Evolutionary conservation across 139 green algal genomes (phyloP).

Genomic region (Nannochloris sp.): DNA sequence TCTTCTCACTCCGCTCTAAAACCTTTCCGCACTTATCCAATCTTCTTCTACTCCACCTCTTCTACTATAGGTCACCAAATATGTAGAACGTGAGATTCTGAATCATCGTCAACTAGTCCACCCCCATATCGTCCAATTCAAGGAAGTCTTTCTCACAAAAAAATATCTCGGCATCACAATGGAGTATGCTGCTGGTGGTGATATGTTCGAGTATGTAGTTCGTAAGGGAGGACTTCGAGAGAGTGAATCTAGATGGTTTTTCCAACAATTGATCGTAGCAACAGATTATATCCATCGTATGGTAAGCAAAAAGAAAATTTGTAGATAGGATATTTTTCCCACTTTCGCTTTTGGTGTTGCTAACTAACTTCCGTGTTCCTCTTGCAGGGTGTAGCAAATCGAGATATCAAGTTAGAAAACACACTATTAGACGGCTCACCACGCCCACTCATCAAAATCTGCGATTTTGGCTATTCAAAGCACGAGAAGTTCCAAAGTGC

Average conservation of each 20-base stretch:
- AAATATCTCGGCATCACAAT: conserved; percentile 88
- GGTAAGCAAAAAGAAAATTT: no score
- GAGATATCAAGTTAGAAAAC: conserved; percentile 97
- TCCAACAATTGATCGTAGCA: conserved; percentile 95
- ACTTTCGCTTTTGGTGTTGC: no score
- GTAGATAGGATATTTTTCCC: no score
- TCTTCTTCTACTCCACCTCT: no score
- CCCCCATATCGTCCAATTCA: conserved; percentile 94
- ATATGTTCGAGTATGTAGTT: conserved; percentile 96
- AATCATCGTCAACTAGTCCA: conserved; percentile 92
- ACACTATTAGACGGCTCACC: conserved; percentile 85
- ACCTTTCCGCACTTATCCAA: not conserved
- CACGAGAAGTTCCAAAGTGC: conserved; percentile 77
- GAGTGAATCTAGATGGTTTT: conserved; percentile 95
- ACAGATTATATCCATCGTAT: conserved; percentile 92
- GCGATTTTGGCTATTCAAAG: conserved; percentile 64
- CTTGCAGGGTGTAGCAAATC: conserved; percentile 71
- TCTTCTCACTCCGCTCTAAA: not conserved
- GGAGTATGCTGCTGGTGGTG: conserved; percentile 87
- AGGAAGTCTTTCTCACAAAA: conserved; percentile 85
- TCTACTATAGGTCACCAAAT: conserved; percentile 78
- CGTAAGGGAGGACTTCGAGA: conserved; percentile 82
- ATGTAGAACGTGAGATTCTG: conserved; percentile 95
- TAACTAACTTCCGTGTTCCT: no score
- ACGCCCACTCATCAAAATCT: conserved; percentile 84